Evolutionary conservation across 768 basidiomycete genomes (phyloP).

Genomic region (Podaxis sp.): DNA sequence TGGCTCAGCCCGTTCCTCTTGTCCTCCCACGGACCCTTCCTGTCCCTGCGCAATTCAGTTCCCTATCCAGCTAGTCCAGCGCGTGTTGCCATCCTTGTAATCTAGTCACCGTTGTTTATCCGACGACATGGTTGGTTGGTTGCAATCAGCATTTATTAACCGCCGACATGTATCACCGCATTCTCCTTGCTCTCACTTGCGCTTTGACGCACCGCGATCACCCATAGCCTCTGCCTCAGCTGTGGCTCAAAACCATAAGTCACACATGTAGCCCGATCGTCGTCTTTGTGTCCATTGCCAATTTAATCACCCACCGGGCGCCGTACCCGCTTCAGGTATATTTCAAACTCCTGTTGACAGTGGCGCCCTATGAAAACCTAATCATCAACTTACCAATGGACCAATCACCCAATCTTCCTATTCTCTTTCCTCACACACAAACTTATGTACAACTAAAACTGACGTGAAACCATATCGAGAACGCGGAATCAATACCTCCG

Average conservation of each 20-base stretch:
- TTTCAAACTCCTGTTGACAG: conserved; percentile 13
- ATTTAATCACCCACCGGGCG: neutral
- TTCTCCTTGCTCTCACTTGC: neutral
- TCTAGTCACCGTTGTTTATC: conserved; percentile 1
- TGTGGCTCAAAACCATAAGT: neutral
- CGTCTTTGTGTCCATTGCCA: neutral
- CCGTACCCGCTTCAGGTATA: conserved; percentile 4
- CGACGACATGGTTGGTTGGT: neutral
- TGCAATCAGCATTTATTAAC: too few relatives aligned
- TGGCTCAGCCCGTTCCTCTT: conserved; percentile 2
- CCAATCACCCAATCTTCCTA: conserved; percentile 9
- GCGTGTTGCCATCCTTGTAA: conserved; percentile 7
- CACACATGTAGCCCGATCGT: neutral
- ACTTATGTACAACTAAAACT: conserved; percentile 11
- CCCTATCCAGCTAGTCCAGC: conserved; percentile 10
- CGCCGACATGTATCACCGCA: neutral
- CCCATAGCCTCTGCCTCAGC: neutral
- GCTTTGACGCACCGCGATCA: neutral
- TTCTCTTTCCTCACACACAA: conserved; percentile 7
- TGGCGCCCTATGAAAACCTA: conserved; percentile 12
- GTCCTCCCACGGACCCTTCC: conserved; percentile 9
- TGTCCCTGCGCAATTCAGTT: conserved; percentile 11
- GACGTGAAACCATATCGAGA: conserved; percentile 14
- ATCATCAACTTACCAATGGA: conserved; percentile 13
- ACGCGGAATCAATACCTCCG: conserved; percentile 49